Conservation (phyloP, 495 filamentous ascomycete genomes). For the Acidomyces sp. region DNA sequence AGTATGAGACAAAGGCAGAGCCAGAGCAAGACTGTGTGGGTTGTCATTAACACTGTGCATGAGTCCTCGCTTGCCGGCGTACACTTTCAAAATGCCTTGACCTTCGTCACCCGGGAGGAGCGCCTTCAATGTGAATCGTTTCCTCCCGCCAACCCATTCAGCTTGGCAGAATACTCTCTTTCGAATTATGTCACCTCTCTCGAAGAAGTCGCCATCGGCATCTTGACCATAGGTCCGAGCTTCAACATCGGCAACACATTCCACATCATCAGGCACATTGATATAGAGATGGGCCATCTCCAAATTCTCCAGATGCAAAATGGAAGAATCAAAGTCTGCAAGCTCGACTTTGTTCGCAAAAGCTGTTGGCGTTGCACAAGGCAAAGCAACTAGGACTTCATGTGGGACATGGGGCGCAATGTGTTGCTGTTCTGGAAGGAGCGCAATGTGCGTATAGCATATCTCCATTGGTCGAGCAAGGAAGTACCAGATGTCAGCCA, state of each 20-base stretch:
- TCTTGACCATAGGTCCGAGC: conserved; percentile 66
- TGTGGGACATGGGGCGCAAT: conserved; percentile 76
- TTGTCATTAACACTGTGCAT: conserved; percentile 95
- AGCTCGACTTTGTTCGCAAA: conserved; percentile 70
- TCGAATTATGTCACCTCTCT: conserved; percentile 73
- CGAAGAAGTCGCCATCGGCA: conserved; percentile 81
- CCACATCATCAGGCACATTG: conserved; percentile 73
- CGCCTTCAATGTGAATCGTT: conserved; percentile 86
- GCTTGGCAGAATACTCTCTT: conserved; percentile 83
- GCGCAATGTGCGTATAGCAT: conserved; percentile 89
- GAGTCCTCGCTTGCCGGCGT: conserved; percentile 82
- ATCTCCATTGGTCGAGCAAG: conserved; percentile 71
- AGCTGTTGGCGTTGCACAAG: conserved; percentile 71
- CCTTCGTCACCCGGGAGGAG: conserved; percentile 82
- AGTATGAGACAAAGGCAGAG: conserved; percentile 79
- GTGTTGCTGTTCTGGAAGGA: conserved; percentile 76
- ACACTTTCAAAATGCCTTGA: conserved; percentile 79
- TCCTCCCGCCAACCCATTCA: conserved; percentile 75
- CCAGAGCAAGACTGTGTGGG: conserved; percentile 78
- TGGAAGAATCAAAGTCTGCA: conserved; percentile 80
- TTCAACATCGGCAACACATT: conserved; percentile 85
- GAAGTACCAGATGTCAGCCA: conserved; percentile 84
- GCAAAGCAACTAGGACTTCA: conserved; percentile 71
- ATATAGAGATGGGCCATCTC: conserved; percentile 86
- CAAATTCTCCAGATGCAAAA: conserved; percentile 73